Evolutionary conservation across 768 basidiomycete genomes (phyloP).

Genomic region (Podaxis carcinomalis): DNA sequence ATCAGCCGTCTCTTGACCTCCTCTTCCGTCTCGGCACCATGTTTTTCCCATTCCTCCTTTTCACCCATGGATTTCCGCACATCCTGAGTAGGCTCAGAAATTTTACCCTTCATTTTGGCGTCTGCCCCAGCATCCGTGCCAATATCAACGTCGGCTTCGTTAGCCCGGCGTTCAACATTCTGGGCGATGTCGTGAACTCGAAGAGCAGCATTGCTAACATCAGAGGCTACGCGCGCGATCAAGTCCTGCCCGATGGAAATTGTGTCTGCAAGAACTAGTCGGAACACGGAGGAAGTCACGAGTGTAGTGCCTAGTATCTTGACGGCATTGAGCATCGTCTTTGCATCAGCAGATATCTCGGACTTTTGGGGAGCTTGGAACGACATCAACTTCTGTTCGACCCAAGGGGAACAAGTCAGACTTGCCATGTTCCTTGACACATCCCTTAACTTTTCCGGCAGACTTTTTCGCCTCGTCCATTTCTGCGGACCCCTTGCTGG

Average conservation of each 20-base stretch:
- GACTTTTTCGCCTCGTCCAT: conserved; percentile 13
- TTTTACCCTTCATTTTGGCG: neutral
- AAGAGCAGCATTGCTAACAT: conserved; percentile 25
- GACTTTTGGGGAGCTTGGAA: conserved; percentile 16
- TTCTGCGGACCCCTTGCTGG: conserved; percentile 15
- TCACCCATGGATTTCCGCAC: neutral
- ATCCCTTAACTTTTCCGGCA: conserved; percentile 9
- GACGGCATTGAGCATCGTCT: conserved; percentile 23
- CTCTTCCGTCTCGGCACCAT: conserved; percentile 18
- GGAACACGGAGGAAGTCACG: conserved; percentile 31
- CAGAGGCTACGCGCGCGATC: conserved; percentile 27
- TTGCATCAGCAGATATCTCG: conserved; percentile 25
- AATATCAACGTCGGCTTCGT: conserved; percentile 16
- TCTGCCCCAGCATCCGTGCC: conserved; percentile 10
- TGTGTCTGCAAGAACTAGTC: conserved; percentile 28
- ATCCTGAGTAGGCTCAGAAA: neutral
- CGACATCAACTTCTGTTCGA: conserved; percentile 3
- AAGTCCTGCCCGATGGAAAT: conserved; percentile 27
- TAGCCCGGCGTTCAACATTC: conserved; percentile 23
- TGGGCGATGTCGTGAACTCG: conserved; percentile 28
- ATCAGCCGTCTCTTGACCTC: conserved; percentile 23
- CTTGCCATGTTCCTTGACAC: conserved; percentile 13
- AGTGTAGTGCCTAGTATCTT: conserved; percentile 23
- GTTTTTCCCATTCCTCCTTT: conserved; percentile 17
- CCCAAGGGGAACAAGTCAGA: neutral